Evolutionary conservation across 768 basidiomycete genomes (phyloP).

Genomic region (Vishniacozyma victoriae): DNA sequence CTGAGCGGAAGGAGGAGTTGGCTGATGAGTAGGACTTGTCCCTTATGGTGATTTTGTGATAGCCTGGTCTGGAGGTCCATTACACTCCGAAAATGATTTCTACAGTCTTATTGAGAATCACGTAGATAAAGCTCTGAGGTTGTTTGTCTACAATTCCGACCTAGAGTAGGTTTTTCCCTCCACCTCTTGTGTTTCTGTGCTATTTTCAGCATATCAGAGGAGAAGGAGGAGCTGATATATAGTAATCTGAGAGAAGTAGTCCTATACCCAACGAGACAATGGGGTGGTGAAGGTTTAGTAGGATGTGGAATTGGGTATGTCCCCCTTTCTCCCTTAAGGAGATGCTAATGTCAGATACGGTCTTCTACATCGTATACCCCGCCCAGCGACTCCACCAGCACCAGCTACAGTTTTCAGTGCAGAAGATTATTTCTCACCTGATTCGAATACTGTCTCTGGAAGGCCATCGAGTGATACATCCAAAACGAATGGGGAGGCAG

Average conservation of each 20-base stretch:
- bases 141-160: slow-evolving; percentile 95
- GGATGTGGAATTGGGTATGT: slow-evolving; percentile 88
- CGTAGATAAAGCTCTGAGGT: slow-evolving; percentile 82
- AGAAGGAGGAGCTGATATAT: slow-evolving; percentile 1
- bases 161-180: slow-evolving; percentile 70
- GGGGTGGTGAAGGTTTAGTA: slow-evolving; percentile 92
- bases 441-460: too few relatives aligned
- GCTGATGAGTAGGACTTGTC: slow-evolving; percentile 61
- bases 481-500: too few relatives aligned
- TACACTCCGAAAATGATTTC: slow-evolving; percentile 88
- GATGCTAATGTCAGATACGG: slow-evolving; percentile 60
- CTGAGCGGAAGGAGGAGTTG: background rate
- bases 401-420: slow-evolving; percentile 5
- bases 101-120: slow-evolving; percentile 93
- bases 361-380: slow-evolving; percentile 85
- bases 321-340: background rate
- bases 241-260: slow-evolving; percentile 90
- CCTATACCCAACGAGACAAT: slow-evolving; percentile 88
- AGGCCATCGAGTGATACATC: too few relatives aligned
- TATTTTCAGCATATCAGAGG: background rate
- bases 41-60: slow-evolving; percentile 74
- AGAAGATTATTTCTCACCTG: slow-evolving; percentile 14
- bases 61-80: slow-evolving; percentile 91
- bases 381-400: slow-evolving; percentile 49
- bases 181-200: too few relatives aligned